Evolutionary conservation across 805 yeast genomes (phyloP), one percentile per base, ranked within the genome.

Genomic region (Komagataella populi): DNA sequence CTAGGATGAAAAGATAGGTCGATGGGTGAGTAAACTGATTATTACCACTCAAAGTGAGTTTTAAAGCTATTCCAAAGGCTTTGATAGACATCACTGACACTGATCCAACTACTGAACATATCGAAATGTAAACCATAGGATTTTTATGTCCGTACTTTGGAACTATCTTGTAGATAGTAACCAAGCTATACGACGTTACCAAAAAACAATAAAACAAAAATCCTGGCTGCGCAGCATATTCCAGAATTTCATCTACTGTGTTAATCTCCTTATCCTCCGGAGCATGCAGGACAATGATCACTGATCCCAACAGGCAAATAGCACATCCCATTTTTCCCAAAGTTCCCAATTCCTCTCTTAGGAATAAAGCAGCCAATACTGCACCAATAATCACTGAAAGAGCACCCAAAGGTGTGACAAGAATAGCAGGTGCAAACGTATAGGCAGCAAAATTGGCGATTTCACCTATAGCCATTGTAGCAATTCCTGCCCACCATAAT

Each of bases 261-360:
- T 77, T 73, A 53, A 88, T 81, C 56, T 88, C 96, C 66, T 84
- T 86, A 66, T 88, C 96, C n/a, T 89, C 87, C 23, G 96, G 96
- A 24, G 96, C 96, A 63, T 88, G 96, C 53, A 88, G 70, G 20
- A 88, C 89, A 54, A 88, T 89, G 53, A 88, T 84, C 18, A 88
- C 88, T 2, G 95, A 82, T 1, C 96, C 96, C 63, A 89, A 73
- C 50, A 88, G 67, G 63, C 96, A 88, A 51, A 87, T 84, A 23
- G 95, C 95, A 69, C 96, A 89, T 2, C 96, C 96, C 83, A 89
- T 77, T 65, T 83, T 85, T 12, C 96, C 96, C 59, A 88, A 70
- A 7, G 84, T 77, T 1, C 96, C 96, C 54, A 88, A 75, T 60
- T 87, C 93, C 64, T 88, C 96, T 60, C 84, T 83, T 56, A 88